A percentile compares a stretch with the other conserved stretches of the same genome.
Conservation (phyloP, 1,139 yeast genomes). For the Meyerozyma smithsonii region DNA sequence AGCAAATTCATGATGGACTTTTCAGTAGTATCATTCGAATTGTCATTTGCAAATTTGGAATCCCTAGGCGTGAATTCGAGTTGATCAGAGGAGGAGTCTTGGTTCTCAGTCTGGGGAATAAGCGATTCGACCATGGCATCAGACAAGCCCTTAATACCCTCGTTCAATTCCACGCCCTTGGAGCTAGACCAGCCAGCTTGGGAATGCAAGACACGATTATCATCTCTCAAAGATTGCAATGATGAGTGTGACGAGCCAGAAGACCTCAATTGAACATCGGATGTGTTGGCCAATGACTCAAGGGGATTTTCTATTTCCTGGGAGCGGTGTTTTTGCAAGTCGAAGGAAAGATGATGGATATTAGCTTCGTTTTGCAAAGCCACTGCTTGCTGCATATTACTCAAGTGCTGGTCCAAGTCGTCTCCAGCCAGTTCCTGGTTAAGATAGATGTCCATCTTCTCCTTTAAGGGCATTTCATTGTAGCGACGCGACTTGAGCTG, state of each 20-base stretch:
- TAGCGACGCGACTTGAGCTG: conserved; percentile 20
- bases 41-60: conserved; percentile 18
- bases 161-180: conserved; percentile 35
- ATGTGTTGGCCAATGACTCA: conserved; percentile 25
- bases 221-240: conserved; percentile 36
- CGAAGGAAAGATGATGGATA: conserved; percentile 33
- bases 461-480: conserved; percentile 33
- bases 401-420: conserved; percentile 36
- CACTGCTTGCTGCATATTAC: conserved; percentile 24
- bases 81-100: background rate
- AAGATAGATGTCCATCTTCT: conserved; percentile 34
- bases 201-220: conserved; percentile 31
- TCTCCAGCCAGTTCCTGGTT: conserved; percentile 14
- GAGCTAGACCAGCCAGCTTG: conserved; percentile 17
- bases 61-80: background rate
- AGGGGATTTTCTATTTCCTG: conserved; percentile 30
- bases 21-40: conserved; percentile 36
- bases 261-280: conserved; percentile 29
- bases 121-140: conserved; percentile 35
- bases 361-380: conserved; percentile 26
- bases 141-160: conserved; percentile 43
- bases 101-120: conserved; percentile 22
- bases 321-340: conserved; percentile 23
- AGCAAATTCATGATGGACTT: conserved; percentile 40
- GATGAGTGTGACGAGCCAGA: conserved; percentile 42